These are phyloP conservation scores for Austroboletus niveus DNA, from an alignment of 1,284 basidiomycete genomes.

Conservation along the genomic window DNA sequence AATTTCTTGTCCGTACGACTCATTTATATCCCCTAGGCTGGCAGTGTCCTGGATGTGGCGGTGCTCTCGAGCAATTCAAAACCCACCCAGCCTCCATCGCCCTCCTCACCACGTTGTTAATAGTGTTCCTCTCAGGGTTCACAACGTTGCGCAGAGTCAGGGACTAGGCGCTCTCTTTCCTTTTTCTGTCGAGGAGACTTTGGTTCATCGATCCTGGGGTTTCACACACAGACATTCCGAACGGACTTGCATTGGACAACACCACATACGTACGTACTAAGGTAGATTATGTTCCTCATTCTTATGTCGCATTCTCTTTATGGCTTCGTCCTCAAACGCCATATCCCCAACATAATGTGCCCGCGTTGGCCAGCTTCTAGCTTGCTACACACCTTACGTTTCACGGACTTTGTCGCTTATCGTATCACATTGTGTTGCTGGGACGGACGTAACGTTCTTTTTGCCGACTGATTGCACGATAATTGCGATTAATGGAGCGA, in stretches of 20 bases:
- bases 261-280: slow-evolving; percentile 26
- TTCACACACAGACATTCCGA: slow-evolving; percentile 22
- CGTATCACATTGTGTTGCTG: slow-evolving; percentile 8
- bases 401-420: slow-evolving; percentile 12
- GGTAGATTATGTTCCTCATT: slow-evolving; percentile 24
- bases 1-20: neutral
- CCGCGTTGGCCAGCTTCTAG: slow-evolving; percentile 10
- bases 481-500: slow-evolving; percentile 6
- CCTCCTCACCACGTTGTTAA: slow-evolving; percentile 63
- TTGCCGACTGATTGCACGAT: slow-evolving; percentile 4
- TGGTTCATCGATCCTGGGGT: slow-evolving; percentile 8
- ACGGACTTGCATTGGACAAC: slow-evolving; percentile 30
- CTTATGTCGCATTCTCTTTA: slow-evolving; percentile 24
- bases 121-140: slow-evolving; percentile 74
- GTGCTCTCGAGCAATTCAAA: slow-evolving; percentile 45
- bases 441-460: slow-evolving; percentile 7
- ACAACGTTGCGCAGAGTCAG: slow-evolving; percentile 31
- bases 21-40: slow-evolving; percentile 53
- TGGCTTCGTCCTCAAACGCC: slow-evolving; percentile 13
- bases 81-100: slow-evolving; percentile 67
- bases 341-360: slow-evolving; percentile 20
- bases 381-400: slow-evolving; percentile 5
- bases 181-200: neutral
- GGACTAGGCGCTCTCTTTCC: slow-evolving; percentile 18
- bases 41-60: slow-evolving; percentile 70